A percentile compares a stretch with the other conserved stretches of the same genome.
Evolutionary conservation across 805 yeast species (phyloP).

Genomic region (Candida berthetii): DNA sequence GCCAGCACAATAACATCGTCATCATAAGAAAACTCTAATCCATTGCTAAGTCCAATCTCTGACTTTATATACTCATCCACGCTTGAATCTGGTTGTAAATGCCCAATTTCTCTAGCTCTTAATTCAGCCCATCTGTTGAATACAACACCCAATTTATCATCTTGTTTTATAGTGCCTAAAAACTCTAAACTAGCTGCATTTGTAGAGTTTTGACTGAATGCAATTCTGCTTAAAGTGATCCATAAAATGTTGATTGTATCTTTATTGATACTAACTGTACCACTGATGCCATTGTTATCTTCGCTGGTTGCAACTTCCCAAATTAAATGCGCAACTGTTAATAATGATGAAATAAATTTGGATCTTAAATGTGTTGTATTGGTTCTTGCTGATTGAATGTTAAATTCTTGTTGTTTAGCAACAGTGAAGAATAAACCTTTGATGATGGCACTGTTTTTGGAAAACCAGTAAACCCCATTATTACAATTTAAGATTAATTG

Average conservation of each 20-base stretch:
- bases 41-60: conserved; percentile 45
- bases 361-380: conserved; percentile 16
- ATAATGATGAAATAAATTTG: conserved; percentile 12
- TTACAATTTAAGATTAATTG: conserved; percentile 18
- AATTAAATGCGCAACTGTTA: conserved; percentile 14
- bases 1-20: conserved; percentile 62
- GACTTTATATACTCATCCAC: conserved; percentile 21
- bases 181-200: conserved; percentile 30
- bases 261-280: conserved; percentile 17
- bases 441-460: conserved; percentile 18
- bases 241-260: conserved; percentile 36
- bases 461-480: conserved; percentile 14
- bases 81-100: conserved; percentile 19
- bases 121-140: conserved; percentile 41
- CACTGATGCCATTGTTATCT: neutral
- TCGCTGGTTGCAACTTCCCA: conserved; percentile 15
- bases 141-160: conserved; percentile 21
- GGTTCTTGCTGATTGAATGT: conserved; percentile 18
- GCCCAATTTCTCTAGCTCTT: conserved; percentile 31
- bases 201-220: conserved; percentile 41
- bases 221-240: conserved; percentile 45
- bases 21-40: conserved; percentile 57
- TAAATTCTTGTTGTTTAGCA: conserved; percentile 26
- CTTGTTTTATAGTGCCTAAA: conserved; percentile 28
- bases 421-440: conserved; percentile 11